phyloP scores from a whole-genome alignment of 1,284 basidiomycete species.

The Porodaedalea pini region DNA sequence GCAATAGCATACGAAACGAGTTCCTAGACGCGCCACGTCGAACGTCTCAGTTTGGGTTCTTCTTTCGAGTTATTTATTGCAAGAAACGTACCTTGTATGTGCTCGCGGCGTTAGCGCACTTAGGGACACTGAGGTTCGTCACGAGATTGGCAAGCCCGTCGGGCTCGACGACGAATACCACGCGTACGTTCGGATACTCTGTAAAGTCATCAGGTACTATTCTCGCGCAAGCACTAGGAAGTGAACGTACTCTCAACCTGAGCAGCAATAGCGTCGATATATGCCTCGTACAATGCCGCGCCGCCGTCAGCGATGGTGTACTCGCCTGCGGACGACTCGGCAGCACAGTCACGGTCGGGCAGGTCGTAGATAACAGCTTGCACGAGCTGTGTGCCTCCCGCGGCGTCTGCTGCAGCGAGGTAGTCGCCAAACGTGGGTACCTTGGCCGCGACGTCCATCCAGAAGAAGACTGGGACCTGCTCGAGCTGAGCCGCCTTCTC shows the following conservation, averaged over 20 bases:
- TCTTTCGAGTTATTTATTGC: not conserved
- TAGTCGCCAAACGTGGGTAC: slow-evolving; percentile 22
- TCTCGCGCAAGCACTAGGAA: not conserved
- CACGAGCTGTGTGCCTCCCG: slow-evolving; percentile 24
- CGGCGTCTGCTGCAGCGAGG: slow-evolving; percentile 27
- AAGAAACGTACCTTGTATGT: slow-evolving; percentile 22
- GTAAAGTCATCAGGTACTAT: not conserved
- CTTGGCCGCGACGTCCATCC: slow-evolving; percentile 24
- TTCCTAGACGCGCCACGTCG: not conserved
- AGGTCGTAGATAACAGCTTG: slow-evolving; percentile 26
- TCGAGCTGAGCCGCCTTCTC: slow-evolving; percentile 18
- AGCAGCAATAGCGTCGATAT: slow-evolving; percentile 24
- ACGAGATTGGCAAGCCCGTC: slow-evolving; percentile 24
- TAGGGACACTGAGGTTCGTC: slow-evolving; percentile 22
- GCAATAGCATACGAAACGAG: slow-evolving; percentile 24
- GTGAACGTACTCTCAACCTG: slow-evolving; percentile 21
- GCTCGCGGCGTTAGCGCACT: slow-evolving; percentile 23
- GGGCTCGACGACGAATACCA: slow-evolving; percentile 25
- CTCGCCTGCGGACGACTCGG: slow-evolving; percentile 23
- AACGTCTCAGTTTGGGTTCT: not conserved
- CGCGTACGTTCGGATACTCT: slow-evolving; percentile 23
- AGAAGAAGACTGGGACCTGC: slow-evolving; percentile 23
- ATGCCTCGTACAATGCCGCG: slow-evolving; percentile 20
- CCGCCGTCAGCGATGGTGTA: slow-evolving; percentile 24
- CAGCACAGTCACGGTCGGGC: slow-evolving; percentile 25